A percentile compares a stretch with the other conserved stretches of the same genome.
These are phyloP conservation scores for Hypoxylon perforatum DNA, from an alignment of 495 filamentous ascomycete species.

Conservation along the genomic window DNA sequence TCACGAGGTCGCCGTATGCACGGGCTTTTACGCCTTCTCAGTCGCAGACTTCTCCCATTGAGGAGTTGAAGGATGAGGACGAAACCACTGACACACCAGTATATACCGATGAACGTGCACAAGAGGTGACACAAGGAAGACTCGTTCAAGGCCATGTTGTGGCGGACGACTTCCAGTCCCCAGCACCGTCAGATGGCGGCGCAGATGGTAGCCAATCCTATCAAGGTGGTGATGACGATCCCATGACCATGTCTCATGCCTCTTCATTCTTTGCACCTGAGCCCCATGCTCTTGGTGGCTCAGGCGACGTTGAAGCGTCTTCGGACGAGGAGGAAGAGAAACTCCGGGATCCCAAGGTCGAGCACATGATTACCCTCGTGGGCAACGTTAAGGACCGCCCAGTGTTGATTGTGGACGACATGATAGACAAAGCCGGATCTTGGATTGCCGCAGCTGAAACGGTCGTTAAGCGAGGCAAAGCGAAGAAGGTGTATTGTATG, in stretches of 20 bases:
- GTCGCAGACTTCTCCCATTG: slow-evolving; percentile 53
- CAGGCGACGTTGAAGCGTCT: slow-evolving; percentile 78
- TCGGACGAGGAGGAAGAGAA: slow-evolving; percentile 92
- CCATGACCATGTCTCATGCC: slow-evolving; percentile 65
- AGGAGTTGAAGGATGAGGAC: slow-evolving; percentile 55
- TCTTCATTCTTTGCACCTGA: slow-evolving; percentile 67
- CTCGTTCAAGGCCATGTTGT: slow-evolving; percentile 97
- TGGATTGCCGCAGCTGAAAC: slow-evolving; percentile 99
- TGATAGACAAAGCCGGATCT: slow-evolving; percentile 96
- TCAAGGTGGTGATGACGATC: slow-evolving; percentile 61
- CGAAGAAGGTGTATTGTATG: slow-evolving; percentile 96
- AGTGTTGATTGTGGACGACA: slow-evolving; percentile 96
- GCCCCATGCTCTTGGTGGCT: slow-evolving; percentile 80
- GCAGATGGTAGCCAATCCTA: slow-evolving; percentile 49
- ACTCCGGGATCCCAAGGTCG: slow-evolving; percentile 75
- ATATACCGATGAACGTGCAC: slow-evolving; percentile 86
- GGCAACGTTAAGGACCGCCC: slow-evolving; percentile 87
- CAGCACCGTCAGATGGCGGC: slow-evolving; percentile 68
- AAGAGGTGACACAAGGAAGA: slow-evolving; percentile 90
- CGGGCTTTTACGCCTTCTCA: slow-evolving; percentile 51
- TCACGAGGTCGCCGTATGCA: slow-evolving; percentile 39
- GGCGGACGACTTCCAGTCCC: slow-evolving; percentile 89
- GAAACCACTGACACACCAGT: slow-evolving; percentile 66
- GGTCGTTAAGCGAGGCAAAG: slow-evolving; percentile 89
- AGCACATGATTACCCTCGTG: slow-evolving; percentile 95